Evolutionary conservation across 1,139 yeast species (phyloP).

Genomic region (Candida tetrigidarum): DNA sequence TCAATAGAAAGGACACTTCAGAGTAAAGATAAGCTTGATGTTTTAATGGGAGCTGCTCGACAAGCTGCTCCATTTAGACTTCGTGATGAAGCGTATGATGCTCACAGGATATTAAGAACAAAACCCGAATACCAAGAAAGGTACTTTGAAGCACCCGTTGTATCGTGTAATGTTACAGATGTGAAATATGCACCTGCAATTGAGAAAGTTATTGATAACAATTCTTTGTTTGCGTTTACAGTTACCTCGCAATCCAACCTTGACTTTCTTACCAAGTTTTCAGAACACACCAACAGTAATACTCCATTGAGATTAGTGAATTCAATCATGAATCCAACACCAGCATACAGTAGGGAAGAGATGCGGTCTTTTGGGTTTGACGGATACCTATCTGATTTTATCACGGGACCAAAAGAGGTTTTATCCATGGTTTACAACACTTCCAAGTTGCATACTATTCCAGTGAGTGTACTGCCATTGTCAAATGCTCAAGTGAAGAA

Average conservation of each 20-base stretch:
- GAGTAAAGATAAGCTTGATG: constrained; percentile 55
- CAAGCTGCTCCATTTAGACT: constrained; percentile 28
- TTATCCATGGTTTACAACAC: constrained; percentile 72
- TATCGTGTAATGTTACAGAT: constrained; percentile 61
- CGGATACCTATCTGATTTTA: constrained; percentile 72
- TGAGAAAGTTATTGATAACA: constrained; percentile 59
- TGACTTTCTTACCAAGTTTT: constrained; percentile 30
- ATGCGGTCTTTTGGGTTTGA: constrained; percentile 68
- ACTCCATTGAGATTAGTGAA: constrained; percentile 40
- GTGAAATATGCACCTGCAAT: constrained; percentile 54
- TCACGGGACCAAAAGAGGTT: constrained; percentile 78
- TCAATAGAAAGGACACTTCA: constrained; percentile 30
- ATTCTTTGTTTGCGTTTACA: constrained; percentile 55
- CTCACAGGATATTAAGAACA: constrained; percentile 36
- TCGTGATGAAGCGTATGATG: constrained; percentile 33
- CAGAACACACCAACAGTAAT: constrained; percentile 32
- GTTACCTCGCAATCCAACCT: constrained; percentile 33
- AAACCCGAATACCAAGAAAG: constrained; percentile 34
- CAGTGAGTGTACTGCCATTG: constrained; percentile 56
- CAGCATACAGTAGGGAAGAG: constrained; percentile 29
- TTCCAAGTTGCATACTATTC: constrained; percentile 61
- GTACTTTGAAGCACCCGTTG: constrained; percentile 78
- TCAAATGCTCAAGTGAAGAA: constrained; percentile 42
- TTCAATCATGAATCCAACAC: constrained; percentile 16
- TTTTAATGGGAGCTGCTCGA: constrained; percentile 35